Conservation (phyloP, 139 green algal genomes). For the Micromonas pusilla region DNA sequence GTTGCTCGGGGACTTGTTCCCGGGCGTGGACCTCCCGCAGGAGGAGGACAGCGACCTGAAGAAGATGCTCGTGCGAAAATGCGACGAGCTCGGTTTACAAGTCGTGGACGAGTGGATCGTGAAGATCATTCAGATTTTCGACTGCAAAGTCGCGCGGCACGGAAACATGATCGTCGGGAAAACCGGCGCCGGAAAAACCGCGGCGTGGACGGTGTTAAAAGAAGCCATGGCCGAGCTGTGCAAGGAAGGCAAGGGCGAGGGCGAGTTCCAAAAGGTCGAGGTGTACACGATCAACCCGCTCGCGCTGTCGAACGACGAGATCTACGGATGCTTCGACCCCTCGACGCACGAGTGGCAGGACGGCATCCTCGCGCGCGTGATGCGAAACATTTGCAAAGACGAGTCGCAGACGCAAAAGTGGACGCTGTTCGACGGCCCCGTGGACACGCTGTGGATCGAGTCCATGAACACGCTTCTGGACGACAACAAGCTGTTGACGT, state of each 20-base stretch:
- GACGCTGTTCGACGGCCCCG: constrained; percentile 72
- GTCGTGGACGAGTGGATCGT: constrained; percentile 66
- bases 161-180: constrained; percentile 88
- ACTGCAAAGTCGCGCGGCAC: constrained; percentile 82
- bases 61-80: constrained; percentile 57
- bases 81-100: constrained; percentile 62
- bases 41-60: constrained; percentile 51
- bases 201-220: constrained; percentile 68
- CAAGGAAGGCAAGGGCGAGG: constrained; percentile 7
- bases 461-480: constrained; percentile 76
- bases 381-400: constrained; percentile 66
- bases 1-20: constrained; percentile 75
- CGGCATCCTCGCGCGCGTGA: constrained; percentile 62
- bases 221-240: constrained; percentile 52
- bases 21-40: constrained; percentile 63
- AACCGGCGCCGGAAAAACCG: constrained; percentile 70
- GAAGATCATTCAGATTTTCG: constrained; percentile 86
- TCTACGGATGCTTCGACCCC: constrained; percentile 71
- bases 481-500: constrained; percentile 76
- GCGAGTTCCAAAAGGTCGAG: constrained; percentile 44
- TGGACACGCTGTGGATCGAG: constrained; percentile 82
- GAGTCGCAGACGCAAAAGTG: constrained; percentile 61
- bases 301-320: constrained; percentile 69
- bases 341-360: constrained; percentile 66
- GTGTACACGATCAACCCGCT: constrained; percentile 78